These are phyloP conservation scores for Ceratobasidium sp. DNA, from an alignment of 1,284 basidiomycete genomes.

Conservation along the genomic window DNA sequence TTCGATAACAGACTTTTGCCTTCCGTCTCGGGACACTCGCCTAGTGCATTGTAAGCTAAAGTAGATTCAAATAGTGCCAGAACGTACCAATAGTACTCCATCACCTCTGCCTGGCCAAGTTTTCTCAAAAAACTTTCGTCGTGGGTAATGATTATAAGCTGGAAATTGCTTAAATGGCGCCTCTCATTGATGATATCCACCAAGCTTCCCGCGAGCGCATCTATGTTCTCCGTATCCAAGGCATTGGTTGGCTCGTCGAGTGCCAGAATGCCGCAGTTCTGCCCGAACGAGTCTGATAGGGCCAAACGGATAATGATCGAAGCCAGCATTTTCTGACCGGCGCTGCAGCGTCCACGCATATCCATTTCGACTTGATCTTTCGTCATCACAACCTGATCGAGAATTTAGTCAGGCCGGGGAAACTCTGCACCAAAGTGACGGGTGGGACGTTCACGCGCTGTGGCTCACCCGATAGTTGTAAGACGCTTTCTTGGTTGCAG, in stretches of 20 bases:
- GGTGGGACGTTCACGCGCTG: slow-evolving; percentile 4
- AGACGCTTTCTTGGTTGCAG: slow-evolving; percentile 81
- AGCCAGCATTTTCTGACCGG: slow-evolving; percentile 98
- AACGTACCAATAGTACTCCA: slow-evolving; percentile 91
- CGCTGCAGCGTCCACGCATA: slow-evolving; percentile 98
- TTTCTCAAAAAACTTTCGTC: slow-evolving; percentile 90
- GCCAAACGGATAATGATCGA: slow-evolving; percentile 99
- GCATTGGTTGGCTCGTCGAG: slow-evolving; percentile 99
- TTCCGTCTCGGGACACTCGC: slow-evolving; percentile 58
- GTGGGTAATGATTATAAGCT: slow-evolving; percentile 97
- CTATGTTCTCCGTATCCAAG: slow-evolving; percentile 95
- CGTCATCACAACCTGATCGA: slow-evolving; percentile 90
- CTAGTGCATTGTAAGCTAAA: slow-evolving; percentile 48
- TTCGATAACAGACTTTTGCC: slow-evolving; percentile 55
- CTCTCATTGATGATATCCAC: slow-evolving; percentile 96
- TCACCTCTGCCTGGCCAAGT: slow-evolving; percentile 85
- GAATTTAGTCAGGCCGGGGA: slow-evolving; percentile 50
- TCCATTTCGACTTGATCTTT: slow-evolving; percentile 99
- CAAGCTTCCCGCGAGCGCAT: slow-evolving; percentile 90
- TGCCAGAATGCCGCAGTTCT: slow-evolving; percentile 97
- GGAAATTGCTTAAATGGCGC: slow-evolving; percentile 91
- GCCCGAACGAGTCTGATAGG: slow-evolving; percentile 96
- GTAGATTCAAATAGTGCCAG: neutral
- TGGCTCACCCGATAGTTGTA: slow-evolving; percentile 94
- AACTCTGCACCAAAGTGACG: slow-evolving; percentile 43